Evolutionary conservation across 2,329 filamentous ascomycete species (phyloP), one percentile per base, ranked within the genome.

Genomic region (Bipolaris oryzae): DNA sequence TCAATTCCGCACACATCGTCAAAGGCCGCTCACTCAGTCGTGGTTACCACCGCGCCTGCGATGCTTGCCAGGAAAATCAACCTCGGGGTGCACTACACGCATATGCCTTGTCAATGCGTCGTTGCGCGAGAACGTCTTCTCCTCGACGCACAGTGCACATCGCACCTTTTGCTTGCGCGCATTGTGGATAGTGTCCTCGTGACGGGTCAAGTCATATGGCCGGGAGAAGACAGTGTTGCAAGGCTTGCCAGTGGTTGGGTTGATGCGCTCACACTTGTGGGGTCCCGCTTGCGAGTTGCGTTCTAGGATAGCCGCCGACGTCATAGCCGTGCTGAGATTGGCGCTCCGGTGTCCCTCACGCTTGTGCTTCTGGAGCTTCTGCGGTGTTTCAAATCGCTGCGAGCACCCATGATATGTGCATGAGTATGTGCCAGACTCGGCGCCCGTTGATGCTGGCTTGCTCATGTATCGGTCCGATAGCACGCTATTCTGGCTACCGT

Each of bases 141-240:
- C 94, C 69, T 98, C 93, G 1, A 91, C 92, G 78, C 95, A 99
- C 45, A 96, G 80, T 61, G 93, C 88, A 77, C 95, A 99, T 42
- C 92, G 88, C 7, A 97, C 92, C 81, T 98, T 98, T 76, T 93
- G 88, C 82, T 97, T 97, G 69, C 91, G 87, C 1, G 88, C 89
- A 68, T 97, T 97, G 83, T 98, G 95, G 63, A 98, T 98, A 0
- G 95, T 98, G 65, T 97, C 94, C 76, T 99, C 95, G 73, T 99
- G 95, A 20, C 95, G 85, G 0, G 95, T 99, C 50, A 99, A 83
- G 76, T 99, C 95, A 81, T 99, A 99, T 1, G 95, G 95, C 18
- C 95, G 84, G 0, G 94, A 97, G 77, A 99, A 98, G 51, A 96
- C 83, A 0, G 92, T 96, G 74, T 91, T 94, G 84, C 95, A 98